A percentile compares a stretch with the other conserved stretches of the same genome.
Conservation (phyloP, 345 rosid species). For the Schrenkiella parvula region DNA sequence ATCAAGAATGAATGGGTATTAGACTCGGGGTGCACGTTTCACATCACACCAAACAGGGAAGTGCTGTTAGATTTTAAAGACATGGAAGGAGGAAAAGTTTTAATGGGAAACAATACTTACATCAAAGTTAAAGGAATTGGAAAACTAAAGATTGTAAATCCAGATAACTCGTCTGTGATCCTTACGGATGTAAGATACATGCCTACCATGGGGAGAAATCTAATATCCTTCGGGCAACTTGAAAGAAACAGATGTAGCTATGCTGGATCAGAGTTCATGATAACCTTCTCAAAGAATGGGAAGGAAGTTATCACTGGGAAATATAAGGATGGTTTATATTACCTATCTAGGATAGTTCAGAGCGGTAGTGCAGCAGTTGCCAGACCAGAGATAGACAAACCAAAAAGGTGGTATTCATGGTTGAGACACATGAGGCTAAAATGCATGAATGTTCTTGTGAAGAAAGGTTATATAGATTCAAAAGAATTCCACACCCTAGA, state of each 20-base stretch:
- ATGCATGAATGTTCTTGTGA: background rate
- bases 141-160: background rate
- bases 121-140: background rate
- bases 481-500: background rate
- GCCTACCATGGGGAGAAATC: background rate
- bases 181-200: background rate
- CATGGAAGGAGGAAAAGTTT: background rate
- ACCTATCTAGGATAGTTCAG: too few relatives aligned
- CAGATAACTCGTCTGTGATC: background rate
- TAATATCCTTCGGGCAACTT: too few relatives aligned
- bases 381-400: background rate
- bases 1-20: background rate
- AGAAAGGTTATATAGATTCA: background rate
- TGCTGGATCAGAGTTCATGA: too few relatives aligned
- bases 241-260: too few relatives aligned
- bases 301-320: too few relatives aligned
- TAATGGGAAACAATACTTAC: background rate
- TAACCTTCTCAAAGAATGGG: too few relatives aligned
- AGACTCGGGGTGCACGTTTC: background rate
- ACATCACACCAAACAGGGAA: too few relatives aligned
- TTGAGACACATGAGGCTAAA: background rate
- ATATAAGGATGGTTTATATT: too few relatives aligned
- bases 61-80: background rate
- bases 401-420: background rate
- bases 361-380: too few relatives aligned